Base-by-base conservation (phyloP, 306 rosid species). In the Begonia masoniana region DNA sequence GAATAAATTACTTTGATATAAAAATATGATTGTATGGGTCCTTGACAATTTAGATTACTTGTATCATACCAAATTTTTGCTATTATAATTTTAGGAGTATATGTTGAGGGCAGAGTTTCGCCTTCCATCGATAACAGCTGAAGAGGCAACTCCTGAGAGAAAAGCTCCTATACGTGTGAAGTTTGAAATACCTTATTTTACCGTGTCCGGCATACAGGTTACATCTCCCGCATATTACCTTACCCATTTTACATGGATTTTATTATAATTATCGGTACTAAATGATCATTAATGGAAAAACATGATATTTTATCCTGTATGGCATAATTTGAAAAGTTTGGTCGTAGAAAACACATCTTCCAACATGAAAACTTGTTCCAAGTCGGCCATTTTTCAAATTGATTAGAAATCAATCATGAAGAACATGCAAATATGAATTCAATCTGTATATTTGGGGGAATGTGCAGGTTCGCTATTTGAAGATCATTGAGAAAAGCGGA, bases 121-220 rank as follows among this genome's bases (percentile, higher is more conserved):
- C 47, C 99, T 91, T 68, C 99, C 99, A 42, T 78, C 86, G 55
- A 70, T 91, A 62, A 72, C 78, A 51, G 95, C 81, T 15, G 99
- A 91, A 77, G 99, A 91, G 41, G 77, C 86, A 68, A 41, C 79
- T 66, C 99, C 96, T 0, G 96, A 91, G 79, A 81, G 96, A 62
- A 91, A 83, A 78, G 94, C 96, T 68, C 99, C 96, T 11, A 79
- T 91, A 67, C 92, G 92, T 54, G 94, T 91, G 66, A 91, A 86
- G 74, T 91, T 91, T 55, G 96, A 86, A 88, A 91, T 86, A 73
- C 99, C 99, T 59, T 91, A 91, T 79, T 91, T 91, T 67, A 91
- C 99, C 15, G 86, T 86, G 65, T 91, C 96, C 24, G 99, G 96
- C 51, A 91, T 91, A 56, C 96, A 91, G 99, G 99, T 91, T 80